Base-by-base conservation (phyloP, 1,139 yeast genomes). In the Yamadazyma triangularis region DNA sequence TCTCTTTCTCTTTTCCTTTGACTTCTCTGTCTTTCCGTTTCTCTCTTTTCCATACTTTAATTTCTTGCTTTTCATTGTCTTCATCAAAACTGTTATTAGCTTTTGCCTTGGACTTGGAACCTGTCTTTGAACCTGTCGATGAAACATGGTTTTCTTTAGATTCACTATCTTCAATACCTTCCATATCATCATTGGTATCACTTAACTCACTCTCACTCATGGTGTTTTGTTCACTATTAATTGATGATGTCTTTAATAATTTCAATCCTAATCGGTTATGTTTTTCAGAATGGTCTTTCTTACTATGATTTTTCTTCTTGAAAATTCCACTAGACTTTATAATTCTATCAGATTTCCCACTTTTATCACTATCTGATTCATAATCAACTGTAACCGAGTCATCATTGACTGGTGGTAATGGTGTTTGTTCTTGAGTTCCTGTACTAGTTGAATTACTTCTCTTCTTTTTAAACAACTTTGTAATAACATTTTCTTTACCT, bases 381-480 rank as follows among this genome's bases (percentile, higher is more conserved):
- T 56, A 50, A 32, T 57, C 64, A 9, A 53, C 48, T 2, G 56
- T 47, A 1, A 49, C 58, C 2, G 59, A 60, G 7, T 52, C 39
- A 18, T 50, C 49, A 22, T 27, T 27, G 8, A 40, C 39, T 9
- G 29, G 42, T 20, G 28, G 24, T 25, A 16, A 15, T 21, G 5
- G 9, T 5, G 25, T 3, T 12, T 8, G 24, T 11, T 19, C 29
- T 16, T 39, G 34, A 7, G 24, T 13, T 8, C 24, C 29, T 13
- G 30, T 8, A 8, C 39, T 21, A 3, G 32, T 29, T 13, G 53
- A 42, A 29, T 44, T 43, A 6, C 57, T 48, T 33, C 60, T 51
- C 39, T 64, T 67, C 49, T 66, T 62, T 47, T 64, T 67, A 56
- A 70, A 70, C 18, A 70, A 55, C 40, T 66, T 67, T 15, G 65